Conservation (phyloP, 148 eudicot species). For the Rhododendron kiyosumense region DNA sequence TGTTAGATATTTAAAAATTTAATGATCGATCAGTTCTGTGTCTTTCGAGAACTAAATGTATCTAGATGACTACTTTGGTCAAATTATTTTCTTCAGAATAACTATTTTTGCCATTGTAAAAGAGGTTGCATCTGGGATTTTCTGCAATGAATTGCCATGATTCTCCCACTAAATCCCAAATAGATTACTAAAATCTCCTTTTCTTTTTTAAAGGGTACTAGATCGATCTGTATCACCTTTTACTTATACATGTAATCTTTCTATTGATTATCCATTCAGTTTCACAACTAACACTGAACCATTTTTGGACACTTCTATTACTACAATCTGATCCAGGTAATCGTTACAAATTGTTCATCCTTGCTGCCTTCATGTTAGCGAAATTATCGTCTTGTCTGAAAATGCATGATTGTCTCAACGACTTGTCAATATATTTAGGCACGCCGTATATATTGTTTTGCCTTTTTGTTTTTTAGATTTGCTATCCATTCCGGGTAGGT, state of each 20-base stretch:
- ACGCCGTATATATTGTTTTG: too few relatives aligned
- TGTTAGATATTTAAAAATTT: neutral
- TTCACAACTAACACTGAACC: neutral
- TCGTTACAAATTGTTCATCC: neutral
- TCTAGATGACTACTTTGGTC: neutral
- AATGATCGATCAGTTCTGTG: too few relatives aligned
- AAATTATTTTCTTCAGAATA: neutral
- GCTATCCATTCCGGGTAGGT: too few relatives aligned
- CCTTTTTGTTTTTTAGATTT: too few relatives aligned
- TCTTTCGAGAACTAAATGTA: too few relatives aligned
- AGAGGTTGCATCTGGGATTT: neutral
- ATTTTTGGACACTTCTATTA: neutral
- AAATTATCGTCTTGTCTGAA: neutral
- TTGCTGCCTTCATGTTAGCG: neutral
- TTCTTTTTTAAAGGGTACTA: neutral
- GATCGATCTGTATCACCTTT: neutral
- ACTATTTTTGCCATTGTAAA: neutral
- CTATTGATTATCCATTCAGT: neutral
- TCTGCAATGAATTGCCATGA: neutral
- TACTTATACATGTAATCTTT: conserved; percentile 1
- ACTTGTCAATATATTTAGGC: too few relatives aligned
- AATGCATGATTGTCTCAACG: too few relatives aligned
- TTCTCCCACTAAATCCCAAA: neutral
- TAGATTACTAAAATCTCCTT: neutral
- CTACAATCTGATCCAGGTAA: neutral